Evolutionary conservation across 164 flowering plant genomes (phyloP).

Genomic region (Sextonia rubra): DNA sequence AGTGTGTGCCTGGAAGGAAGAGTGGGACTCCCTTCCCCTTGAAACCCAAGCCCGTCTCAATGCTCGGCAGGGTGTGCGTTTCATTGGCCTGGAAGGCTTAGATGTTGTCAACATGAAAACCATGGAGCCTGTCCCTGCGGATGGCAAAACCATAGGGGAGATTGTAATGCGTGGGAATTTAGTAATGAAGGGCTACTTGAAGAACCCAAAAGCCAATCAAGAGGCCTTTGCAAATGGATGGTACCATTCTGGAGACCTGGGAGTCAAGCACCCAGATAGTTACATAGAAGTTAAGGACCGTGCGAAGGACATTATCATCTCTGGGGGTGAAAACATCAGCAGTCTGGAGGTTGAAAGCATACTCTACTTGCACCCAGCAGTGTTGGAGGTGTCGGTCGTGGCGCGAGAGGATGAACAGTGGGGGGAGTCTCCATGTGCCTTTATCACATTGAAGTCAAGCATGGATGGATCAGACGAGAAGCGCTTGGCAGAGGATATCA

Average conservation of each 20-base stretch:
- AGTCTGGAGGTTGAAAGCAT: constrained; percentile 49
- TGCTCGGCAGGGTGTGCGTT: constrained; percentile 85
- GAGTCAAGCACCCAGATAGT: constrained; percentile 41
- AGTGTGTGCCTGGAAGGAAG: constrained; percentile 90
- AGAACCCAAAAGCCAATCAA: constrained; percentile 81
- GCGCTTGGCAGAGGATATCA: constrained; percentile 28
- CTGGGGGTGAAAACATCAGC: constrained; percentile 60
- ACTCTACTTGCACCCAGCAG: constrained; percentile 34
- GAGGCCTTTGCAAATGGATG: constrained; percentile 53
- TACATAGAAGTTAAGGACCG: constrained; percentile 57
- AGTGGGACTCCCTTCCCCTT: constrained; percentile 73
- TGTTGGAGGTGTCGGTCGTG: constrained; percentile 54
- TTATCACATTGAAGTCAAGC: constrained; percentile 39
- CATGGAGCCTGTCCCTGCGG: constrained; percentile 69
- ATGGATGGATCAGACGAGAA: constrained; percentile 39
- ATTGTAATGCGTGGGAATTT: constrained; percentile 79
- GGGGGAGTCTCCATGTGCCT: constrained; percentile 72
- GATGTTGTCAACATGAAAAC: constrained; percentile 58
- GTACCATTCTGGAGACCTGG: constrained; percentile 2
- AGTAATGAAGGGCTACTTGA: constrained; percentile 93
- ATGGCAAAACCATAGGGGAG: constrained; percentile 83
- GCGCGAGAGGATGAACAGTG: constrained; percentile 51
- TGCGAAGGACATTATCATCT: constrained; percentile 44
- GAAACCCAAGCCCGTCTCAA: constrained; percentile 68
- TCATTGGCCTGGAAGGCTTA: constrained; percentile 57